phyloP scores from a whole-genome alignment of 1,284 basidiomycete genomes.

The Sporisorium iseilematis-ciliati region DNA sequence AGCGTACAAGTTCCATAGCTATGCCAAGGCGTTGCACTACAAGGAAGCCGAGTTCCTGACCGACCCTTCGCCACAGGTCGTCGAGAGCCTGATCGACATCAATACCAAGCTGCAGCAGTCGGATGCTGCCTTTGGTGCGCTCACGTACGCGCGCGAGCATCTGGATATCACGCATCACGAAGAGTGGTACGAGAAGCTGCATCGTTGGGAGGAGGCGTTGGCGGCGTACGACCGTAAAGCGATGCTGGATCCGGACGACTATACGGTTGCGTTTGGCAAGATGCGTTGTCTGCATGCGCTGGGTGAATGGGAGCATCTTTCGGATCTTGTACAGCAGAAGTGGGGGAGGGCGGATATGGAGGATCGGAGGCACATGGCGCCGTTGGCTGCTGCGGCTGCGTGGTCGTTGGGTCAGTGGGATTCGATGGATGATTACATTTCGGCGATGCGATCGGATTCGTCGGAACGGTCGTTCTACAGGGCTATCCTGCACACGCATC shows the following conservation, averaged over 20 bases:
- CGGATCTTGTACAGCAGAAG: slow-evolving; percentile 86
- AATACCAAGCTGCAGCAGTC: slow-evolving; percentile 94
- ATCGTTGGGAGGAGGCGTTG: slow-evolving; percentile 95
- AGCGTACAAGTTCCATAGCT: slow-evolving; percentile 90
- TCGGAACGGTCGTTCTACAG: slow-evolving; percentile 96
- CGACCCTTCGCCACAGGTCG: slow-evolving; percentile 82
- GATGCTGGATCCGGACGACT: slow-evolving; percentile 73
- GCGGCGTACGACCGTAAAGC: slow-evolving; percentile 86
- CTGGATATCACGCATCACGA: slow-evolving; percentile 87
- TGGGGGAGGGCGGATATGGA: slow-evolving; percentile 88
- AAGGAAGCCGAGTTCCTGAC: slow-evolving; percentile 98
- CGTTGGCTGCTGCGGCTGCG: slow-evolving; percentile 94
- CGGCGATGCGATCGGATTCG: slow-evolving; percentile 91
- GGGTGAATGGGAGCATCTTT: slow-evolving; percentile 96
- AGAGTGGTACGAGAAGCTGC: slow-evolving; percentile 97
- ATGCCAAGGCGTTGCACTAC: slow-evolving; percentile 98
- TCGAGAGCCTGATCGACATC: slow-evolving; percentile 95
- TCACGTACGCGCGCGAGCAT: slow-evolving; percentile 66
- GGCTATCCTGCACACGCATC: slow-evolving; percentile 93
- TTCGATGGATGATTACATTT: slow-evolving; percentile 96
- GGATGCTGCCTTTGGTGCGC: slow-evolving; percentile 67
- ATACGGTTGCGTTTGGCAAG: slow-evolving; percentile 82
- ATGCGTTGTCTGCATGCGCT: slow-evolving; percentile 97
- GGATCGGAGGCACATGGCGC: slow-evolving; percentile 90
- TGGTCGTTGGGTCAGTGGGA: slow-evolving; percentile 99